phyloP scores from a whole-genome alignment of 495 filamentous ascomycete genomes.

The Thozetella sp. region DNA sequence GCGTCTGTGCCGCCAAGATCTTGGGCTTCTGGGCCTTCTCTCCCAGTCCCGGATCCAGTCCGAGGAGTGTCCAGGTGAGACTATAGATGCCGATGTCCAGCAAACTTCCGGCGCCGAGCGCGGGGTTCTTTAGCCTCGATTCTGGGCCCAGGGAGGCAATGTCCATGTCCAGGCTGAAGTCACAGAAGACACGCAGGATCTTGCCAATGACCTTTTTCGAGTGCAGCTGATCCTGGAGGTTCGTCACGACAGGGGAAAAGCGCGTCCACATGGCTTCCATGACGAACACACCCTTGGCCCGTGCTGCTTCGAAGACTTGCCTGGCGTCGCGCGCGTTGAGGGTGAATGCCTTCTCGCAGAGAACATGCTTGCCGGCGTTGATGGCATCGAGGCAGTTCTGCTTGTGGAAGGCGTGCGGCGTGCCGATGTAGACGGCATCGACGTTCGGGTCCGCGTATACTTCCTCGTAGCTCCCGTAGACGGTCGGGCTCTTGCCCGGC shows the following conservation, averaged over 20 bases:
- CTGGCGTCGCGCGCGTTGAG: constrained; percentile 34
- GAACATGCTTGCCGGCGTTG: constrained; percentile 47
- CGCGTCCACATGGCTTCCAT: constrained; percentile 71
- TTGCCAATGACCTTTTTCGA: constrained; percentile 60
- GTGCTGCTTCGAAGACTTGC: constrained; percentile 39
- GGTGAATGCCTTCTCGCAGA: constrained; percentile 46
- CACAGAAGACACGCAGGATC: constrained; percentile 63
- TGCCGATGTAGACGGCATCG: constrained; percentile 47
- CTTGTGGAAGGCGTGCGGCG: constrained; percentile 44
- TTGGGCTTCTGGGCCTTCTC: constrained; percentile 14
- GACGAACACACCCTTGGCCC: constrained; percentile 39
- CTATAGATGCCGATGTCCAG: constrained; percentile 76
- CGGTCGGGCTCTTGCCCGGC: constrained; percentile 42
- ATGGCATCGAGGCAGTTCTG: constrained; percentile 42
- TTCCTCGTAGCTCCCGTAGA: constrained; percentile 68
- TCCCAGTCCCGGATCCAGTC: constrained; percentile 52
- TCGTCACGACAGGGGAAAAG: constrained; percentile 66
- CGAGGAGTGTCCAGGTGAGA: constrained; percentile 44
- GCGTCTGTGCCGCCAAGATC: constrained; percentile 65
- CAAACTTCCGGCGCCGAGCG: constrained; percentile 69
- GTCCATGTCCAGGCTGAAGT: constrained; percentile 37
- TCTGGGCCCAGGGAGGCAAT: constrained; percentile 7
- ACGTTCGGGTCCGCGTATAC: constrained; percentile 47
- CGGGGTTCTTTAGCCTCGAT: constrained; percentile 43
- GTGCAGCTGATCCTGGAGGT: constrained; percentile 59